Conservation (phyloP, 169 alveolate genomes). For the Besnoitia besnoiti region DNA sequence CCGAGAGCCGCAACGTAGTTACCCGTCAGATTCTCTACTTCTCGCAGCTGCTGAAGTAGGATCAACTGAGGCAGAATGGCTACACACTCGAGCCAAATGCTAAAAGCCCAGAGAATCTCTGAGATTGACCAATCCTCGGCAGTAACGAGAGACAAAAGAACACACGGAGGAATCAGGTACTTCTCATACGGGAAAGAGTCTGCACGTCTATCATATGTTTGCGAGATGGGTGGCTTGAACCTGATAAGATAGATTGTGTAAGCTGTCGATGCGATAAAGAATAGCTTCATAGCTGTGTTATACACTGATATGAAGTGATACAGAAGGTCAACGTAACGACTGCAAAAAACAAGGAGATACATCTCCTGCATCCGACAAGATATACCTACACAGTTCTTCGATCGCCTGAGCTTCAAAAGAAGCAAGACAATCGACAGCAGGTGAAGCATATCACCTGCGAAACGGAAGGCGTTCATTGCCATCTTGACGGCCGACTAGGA, state of each 20-base stretch:
- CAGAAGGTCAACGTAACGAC: constrained; percentile 89
- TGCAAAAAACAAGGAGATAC: constrained; percentile 91
- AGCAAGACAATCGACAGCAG: constrained; percentile 91
- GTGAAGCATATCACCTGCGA: constrained; percentile 94
- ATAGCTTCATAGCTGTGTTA: constrained; percentile 93
- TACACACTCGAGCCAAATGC: constrained; percentile 96
- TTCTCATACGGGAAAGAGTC: constrained; percentile 93
- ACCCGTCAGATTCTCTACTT: constrained; percentile 95
- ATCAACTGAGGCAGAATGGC: constrained; percentile 96
- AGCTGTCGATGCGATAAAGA: constrained; percentile 88
- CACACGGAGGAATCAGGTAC: constrained; percentile 87
- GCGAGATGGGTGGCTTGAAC: constrained; percentile 83
- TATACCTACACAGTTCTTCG: constrained; percentile 92
- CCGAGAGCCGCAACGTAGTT: constrained; percentile 95
- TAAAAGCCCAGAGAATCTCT: constrained; percentile 91
- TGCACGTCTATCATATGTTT: constrained; percentile 91
- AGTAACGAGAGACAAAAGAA: constrained; percentile 79
- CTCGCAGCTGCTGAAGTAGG: constrained; percentile 92
- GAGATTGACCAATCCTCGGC: constrained; percentile 69
- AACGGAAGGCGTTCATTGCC: constrained; percentile 91
- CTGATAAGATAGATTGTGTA: constrained; percentile 87
- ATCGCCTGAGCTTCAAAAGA: constrained; percentile 87
- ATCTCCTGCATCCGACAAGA: constrained; percentile 96
- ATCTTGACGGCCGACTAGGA: constrained; percentile 1
- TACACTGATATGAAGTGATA: constrained; percentile 89